Conservation (phyloP, 169 alveolate species). For the Ichthyophthirius multifiliis region DNA sequence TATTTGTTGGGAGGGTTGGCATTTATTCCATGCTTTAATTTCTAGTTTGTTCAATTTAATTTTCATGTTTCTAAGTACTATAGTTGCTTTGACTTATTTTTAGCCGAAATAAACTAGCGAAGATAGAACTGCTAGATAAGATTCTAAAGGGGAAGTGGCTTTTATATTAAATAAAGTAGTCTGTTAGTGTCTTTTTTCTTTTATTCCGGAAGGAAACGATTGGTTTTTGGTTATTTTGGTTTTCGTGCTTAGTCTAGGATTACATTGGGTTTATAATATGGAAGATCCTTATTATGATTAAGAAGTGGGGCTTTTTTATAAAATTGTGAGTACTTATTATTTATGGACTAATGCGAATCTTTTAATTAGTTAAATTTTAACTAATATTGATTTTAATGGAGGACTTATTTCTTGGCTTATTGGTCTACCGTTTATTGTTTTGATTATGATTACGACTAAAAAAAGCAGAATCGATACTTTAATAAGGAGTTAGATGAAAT, state of each 20-base stretch:
- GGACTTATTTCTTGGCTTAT: constrained; percentile 32
- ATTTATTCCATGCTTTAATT: constrained; percentile 20
- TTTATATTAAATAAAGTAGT: constrained; percentile 12
- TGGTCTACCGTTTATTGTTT: constrained; percentile 30
- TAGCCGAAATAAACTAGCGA: constrained; percentile 21
- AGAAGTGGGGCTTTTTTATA: constrained; percentile 18
- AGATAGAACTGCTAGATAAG: constrained; percentile 40
- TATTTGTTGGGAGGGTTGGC: constrained; percentile 31
- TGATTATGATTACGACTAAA: constrained; percentile 21
- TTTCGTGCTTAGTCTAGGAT: constrained; percentile 1
- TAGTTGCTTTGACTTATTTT: constrained; percentile 34
- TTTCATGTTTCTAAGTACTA: neutral
- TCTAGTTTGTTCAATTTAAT: constrained; percentile 1
- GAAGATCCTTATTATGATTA: constrained; percentile 39
- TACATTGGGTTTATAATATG: constrained; percentile 11
- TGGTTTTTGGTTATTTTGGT: constrained; percentile 14
- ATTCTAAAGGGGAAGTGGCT: constrained; percentile 22
- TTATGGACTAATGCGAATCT: constrained; percentile 22
- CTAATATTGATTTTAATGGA: constrained; percentile 2
- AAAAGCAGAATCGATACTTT: constrained; percentile 25
- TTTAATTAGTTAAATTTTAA: constrained; percentile 4
- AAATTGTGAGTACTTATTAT: constrained; percentile 20
- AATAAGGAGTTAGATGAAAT: constrained; percentile 5
- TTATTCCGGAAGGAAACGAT: constrained; percentile 3
- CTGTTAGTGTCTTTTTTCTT: constrained; percentile 8